A percentile compares a stretch with the other conserved stretches of the same genome.
Conservation (phyloP, 2,329 filamentous ascomycete genomes). For the Ophiostoma quercus region DNA sequence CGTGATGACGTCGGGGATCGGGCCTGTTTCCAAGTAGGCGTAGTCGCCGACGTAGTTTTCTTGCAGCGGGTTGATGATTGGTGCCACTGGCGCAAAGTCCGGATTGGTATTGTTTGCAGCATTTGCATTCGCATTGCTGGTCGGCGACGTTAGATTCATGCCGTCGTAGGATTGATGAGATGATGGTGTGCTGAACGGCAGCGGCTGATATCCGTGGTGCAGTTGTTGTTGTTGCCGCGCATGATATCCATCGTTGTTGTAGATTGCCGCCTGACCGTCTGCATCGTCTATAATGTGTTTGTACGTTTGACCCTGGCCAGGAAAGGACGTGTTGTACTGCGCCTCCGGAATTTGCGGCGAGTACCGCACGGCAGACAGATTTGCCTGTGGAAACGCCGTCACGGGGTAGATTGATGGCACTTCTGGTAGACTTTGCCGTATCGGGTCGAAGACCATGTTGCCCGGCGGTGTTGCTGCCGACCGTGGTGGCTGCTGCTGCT, state of each 20-base stretch:
- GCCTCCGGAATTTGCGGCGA: constrained; percentile 32
- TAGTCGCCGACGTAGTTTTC: constrained; percentile 28
- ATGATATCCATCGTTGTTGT: neutral
- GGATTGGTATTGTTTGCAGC: no score
- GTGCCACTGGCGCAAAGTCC: constrained; percentile 18
- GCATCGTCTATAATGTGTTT: neutral
- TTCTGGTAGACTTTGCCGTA: constrained; percentile 52
- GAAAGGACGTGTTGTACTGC: neutral
- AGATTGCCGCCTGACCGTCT: neutral
- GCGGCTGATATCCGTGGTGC: constrained; percentile 26
- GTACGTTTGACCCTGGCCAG: neutral
- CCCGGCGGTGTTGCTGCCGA: constrained; percentile 49
- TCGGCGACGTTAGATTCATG: neutral
- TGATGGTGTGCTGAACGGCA: constrained; percentile 15
- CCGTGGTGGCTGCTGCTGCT: constrained; percentile 28
- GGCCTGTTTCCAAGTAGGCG: constrained; percentile 34
- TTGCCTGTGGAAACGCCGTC: constrained; percentile 44
- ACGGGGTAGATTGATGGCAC: constrained; percentile 45
- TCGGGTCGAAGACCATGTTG: constrained; percentile 57
- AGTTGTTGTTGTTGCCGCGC: constrained; percentile 21
- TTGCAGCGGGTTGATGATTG: neutral
- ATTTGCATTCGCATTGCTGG: neutral
- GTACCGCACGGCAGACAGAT: constrained; percentile 45
- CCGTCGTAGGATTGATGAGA: neutral
- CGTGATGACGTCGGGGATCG: constrained; percentile 51